Base-by-base conservation (phyloP, 768 basidiomycete genomes). In the Lepiota brunneoincarnata region DNA sequence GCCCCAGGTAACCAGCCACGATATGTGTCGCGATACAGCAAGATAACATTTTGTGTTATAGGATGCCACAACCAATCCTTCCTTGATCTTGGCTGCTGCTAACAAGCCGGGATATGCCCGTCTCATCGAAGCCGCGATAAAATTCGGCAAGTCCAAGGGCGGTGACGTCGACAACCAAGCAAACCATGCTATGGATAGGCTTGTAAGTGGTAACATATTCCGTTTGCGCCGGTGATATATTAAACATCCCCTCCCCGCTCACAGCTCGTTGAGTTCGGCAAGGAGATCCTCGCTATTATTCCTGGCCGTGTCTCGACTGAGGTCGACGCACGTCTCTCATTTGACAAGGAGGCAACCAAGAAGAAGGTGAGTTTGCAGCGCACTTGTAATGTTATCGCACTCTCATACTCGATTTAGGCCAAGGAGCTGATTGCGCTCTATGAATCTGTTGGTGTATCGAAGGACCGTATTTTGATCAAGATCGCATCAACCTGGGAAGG, bases 401-500 rank as follows among this genome's bases (percentile, higher is more conserved):
- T 49, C 36, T 43, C 41, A 41, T 59, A 20, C 58, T 28, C 49
- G 42, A 21, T 60, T 23, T 55, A 86, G 83, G 89, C 89, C 36
- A 88, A 82, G 71, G 82, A 90, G 66, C 84, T 98, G 67, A 98
- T 99, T 63, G 85, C 85, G 35, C 86, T 98, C 57, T 99, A 99
- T 79, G 82, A 94, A 34, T 91, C 90, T n/a, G 69, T 94, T 59
- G 97, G 97, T 59, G 85, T 99, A 76, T 77, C 83, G 69, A 92
- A 90, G 75, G 94, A 98, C 39, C 92, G 97, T 59, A 78, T 99
- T 58, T 79, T 99, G 63, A 98, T 99, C 85, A 99, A 99, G 80
- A 98, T 99, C 67, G 97, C 96, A 26, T 96, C 97, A 37, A 95
- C 95, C 44, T 99, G 93, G 91, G 97, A 98, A 75, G 97, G 97